Percentiles rank a stretch among this genome's conserved stretches.
phyloP scores from a whole-genome alignment of 2,329 filamentous ascomycete species.

The Lizonia empirigonia region DNA sequence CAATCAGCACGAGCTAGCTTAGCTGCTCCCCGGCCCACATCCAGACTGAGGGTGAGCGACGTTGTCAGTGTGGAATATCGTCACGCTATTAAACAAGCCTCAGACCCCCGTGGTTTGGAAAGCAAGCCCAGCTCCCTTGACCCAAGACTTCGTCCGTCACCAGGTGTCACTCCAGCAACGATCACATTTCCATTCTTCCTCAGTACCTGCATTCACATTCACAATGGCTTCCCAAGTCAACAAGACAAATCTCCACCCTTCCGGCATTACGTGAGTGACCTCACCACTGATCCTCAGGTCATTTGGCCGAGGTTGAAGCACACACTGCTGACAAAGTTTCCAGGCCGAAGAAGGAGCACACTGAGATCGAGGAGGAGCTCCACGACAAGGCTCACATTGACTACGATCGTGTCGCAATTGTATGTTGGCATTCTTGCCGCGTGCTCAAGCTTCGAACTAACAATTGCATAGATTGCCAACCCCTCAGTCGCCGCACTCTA shows the following conservation, averaged over 20 bases:
- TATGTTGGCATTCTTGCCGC: constrained; percentile 56
- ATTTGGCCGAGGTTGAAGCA: neutral
- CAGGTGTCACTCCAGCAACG: constrained; percentile 63
- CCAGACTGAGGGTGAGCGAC: constrained; percentile 28
- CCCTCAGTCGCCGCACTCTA: constrained; percentile 94
- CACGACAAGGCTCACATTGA: constrained; percentile 98
- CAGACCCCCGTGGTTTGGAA: constrained; percentile 44
- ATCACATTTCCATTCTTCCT: constrained; percentile 65
- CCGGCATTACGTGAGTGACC: constrained; percentile 80
- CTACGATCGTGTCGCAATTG: constrained; percentile 97
- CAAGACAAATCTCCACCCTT: constrained; percentile 89
- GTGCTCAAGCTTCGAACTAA: constrained; percentile 15
- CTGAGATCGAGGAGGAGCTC: constrained; percentile 95
- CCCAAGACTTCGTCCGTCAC: constrained; percentile 63
- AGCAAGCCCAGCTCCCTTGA: constrained; percentile 54
- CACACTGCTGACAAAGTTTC: constrained; percentile 24
- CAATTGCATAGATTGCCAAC: constrained; percentile 70
- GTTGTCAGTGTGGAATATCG: constrained; percentile 40
- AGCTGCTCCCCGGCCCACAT: constrained; percentile 33
- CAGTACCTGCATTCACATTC: constrained; percentile 50
- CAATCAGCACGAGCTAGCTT: constrained; percentile 33
- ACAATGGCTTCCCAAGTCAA: constrained; percentile 68
- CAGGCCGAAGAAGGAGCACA: constrained; percentile 86
- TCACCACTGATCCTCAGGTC: constrained; percentile 8
- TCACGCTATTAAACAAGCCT: constrained; percentile 45